phyloP scores from a whole-genome alignment of 805 yeast species.

The Candida khao-thaluensis region DNA sequence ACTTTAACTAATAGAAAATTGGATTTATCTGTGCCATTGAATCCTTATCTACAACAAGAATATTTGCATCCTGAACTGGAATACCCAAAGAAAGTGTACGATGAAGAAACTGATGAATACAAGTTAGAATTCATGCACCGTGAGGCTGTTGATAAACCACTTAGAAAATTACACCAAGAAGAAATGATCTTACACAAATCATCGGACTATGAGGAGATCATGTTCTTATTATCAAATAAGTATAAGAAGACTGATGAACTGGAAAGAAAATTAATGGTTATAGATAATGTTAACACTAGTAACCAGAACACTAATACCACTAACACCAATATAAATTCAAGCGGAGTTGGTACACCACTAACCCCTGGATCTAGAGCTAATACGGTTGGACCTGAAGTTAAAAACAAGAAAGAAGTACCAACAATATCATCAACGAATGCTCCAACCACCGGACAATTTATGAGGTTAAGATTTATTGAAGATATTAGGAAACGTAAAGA shows the following conservation, averaged over 20 bases:
- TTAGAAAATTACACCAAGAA: slow-evolving; percentile 42
- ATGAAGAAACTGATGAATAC: slow-evolving; percentile 32
- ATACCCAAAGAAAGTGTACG: slow-evolving; percentile 47
- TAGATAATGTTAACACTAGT: slow-evolving; percentile 28
- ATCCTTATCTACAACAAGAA: slow-evolving; percentile 57
- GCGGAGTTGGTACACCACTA: slow-evolving; percentile 21
- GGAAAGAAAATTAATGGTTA: slow-evolving; percentile 40
- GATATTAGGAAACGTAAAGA: slow-evolving; percentile 71
- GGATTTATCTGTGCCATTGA: slow-evolving; percentile 69
- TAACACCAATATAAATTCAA: slow-evolving; percentile 12
- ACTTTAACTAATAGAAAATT: slow-evolving; percentile 76
- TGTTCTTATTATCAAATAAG: slow-evolving; percentile 51
- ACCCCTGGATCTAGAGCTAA: slow-evolving; percentile 14
- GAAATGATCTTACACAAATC: slow-evolving; percentile 60
- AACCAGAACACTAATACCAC: slow-evolving; percentile 21
- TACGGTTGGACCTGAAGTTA: slow-evolving; percentile 12
- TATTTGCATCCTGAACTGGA: slow-evolving; percentile 48
- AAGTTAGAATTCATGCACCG: slow-evolving; percentile 32
- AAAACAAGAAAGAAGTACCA: slow-evolving; percentile 10
- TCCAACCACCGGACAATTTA: slow-evolving; percentile 54
- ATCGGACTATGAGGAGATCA: slow-evolving; percentile 81
- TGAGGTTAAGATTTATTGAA: slow-evolving; percentile 85
- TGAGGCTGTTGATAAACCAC: slow-evolving; percentile 27
- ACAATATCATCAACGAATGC: slow-evolving; percentile 9
- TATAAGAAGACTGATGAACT: slow-evolving; percentile 39